Conservation (phyloP, 257 asterid species). For the Ballota nigra region DNA sequence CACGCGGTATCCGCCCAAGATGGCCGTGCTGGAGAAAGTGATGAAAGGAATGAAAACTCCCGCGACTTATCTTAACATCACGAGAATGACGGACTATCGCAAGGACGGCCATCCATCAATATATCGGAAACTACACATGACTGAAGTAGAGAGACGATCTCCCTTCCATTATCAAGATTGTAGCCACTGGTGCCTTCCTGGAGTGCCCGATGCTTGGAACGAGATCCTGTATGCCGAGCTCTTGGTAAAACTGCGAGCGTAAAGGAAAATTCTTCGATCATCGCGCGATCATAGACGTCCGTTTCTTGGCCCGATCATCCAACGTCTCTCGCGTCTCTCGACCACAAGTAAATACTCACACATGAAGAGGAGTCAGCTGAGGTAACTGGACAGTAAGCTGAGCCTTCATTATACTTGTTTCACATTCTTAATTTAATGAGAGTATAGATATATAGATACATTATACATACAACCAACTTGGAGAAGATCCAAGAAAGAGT, state of each 20-base stretch:
- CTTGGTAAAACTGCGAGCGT: slow-evolving; percentile 34
- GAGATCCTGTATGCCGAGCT: slow-evolving; percentile 62
- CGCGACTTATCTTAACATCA: slow-evolving; percentile 55
- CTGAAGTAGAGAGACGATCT: slow-evolving; percentile 37
- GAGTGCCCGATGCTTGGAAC: slow-evolving; percentile 80
- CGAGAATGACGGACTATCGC: slow-evolving; percentile 64
- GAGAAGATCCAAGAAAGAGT: slow-evolving; percentile 36
- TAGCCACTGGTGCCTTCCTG: slow-evolving; percentile 87
- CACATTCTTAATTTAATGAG: slow-evolving; percentile 5
- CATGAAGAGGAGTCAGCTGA: slow-evolving; percentile 10
- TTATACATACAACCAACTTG: slow-evolving; percentile 12
- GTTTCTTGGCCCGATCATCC: background rate
- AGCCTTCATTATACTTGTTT: slow-evolving; percentile 25
- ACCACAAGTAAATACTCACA: slow-evolving; percentile 2
- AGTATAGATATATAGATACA: slow-evolving; percentile 15
- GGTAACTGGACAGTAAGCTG: slow-evolving; percentile 1
- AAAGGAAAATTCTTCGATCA: background rate
- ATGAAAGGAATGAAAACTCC: slow-evolving; percentile 53
- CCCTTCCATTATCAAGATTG: slow-evolving; percentile 57
- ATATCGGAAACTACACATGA: slow-evolving; percentile 44
- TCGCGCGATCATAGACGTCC: background rate
- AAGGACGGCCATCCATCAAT: slow-evolving; percentile 82
- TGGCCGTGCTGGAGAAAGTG: slow-evolving; percentile 55
- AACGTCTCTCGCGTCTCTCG: background rate
- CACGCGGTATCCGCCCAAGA: slow-evolving; percentile 49